A percentile compares a stretch with the other conserved stretches of the same genome.
These are phyloP conservation scores for Fusarium sp. DNA, from an alignment of 2,329 filamentous ascomycete genomes.

Conservation along the genomic window DNA sequence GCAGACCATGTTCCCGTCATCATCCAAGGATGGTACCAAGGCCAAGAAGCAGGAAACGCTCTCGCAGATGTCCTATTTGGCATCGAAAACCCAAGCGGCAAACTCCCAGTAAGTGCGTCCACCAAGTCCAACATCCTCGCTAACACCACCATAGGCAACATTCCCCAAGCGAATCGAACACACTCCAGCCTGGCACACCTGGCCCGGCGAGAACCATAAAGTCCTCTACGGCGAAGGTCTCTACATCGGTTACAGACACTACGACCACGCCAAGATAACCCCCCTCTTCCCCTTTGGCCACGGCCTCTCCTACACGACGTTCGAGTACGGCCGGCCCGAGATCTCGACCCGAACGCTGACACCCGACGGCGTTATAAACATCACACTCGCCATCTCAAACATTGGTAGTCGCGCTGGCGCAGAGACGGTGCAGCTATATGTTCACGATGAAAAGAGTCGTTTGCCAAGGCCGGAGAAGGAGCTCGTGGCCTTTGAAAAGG, in stretches of 20 bases:
- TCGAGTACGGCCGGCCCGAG: conserved; percentile 70
- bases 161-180: conserved; percentile 75
- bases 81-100: conserved; percentile 74
- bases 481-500: conserved; percentile 76
- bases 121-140: neutral
- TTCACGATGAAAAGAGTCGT: conserved; percentile 71
- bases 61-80: conserved; percentile 77
- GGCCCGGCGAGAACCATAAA: conserved; percentile 76
- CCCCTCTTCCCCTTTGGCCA: conserved; percentile 80
- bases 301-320: conserved; percentile 78
- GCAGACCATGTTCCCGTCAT: conserved; percentile 72
- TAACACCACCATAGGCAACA: conserved; percentile 60
- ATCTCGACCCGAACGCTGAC: conserved; percentile 58
- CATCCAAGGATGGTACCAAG: conserved; percentile 64
- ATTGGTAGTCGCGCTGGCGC: conserved; percentile 66
- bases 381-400: conserved; percentile 65
- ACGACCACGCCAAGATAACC: conserved; percentile 70
- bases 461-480: conserved; percentile 78
- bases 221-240: conserved; percentile 79
- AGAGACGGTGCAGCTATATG: conserved; percentile 77
- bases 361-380: conserved; percentile 55
- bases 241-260: conserved; percentile 80
- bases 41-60: conserved; percentile 78
- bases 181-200: conserved; percentile 78
- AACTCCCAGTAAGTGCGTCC: conserved; percentile 66